Evolutionary conservation across 1,139 yeast genomes (phyloP).

Genomic region (Pichia sp.): DNA sequence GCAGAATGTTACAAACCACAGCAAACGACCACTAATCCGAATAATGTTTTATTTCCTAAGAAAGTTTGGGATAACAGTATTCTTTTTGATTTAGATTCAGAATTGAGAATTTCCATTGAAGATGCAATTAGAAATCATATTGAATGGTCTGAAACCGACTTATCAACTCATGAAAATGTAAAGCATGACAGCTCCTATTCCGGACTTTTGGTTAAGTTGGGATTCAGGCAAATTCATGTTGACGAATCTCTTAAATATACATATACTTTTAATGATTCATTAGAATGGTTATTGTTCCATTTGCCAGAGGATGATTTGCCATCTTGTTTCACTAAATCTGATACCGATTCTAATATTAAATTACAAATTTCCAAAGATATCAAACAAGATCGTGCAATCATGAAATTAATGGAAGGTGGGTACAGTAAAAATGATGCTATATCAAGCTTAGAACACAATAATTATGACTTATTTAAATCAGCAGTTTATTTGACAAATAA

Average conservation of each 20-base stretch:
- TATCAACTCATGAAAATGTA: background rate
- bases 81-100: conserved; percentile 42
- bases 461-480: conserved; percentile 45
- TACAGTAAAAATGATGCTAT: conserved; percentile 60
- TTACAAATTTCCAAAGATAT: conserved; percentile 44
- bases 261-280: conserved; percentile 43
- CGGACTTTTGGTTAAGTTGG: conserved; percentile 38
- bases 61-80: conserved; percentile 57
- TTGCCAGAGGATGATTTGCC: conserved; percentile 95
- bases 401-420: conserved; percentile 60
- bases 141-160: conserved; percentile 40
- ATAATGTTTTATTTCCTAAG: conserved; percentile 40
- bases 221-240: conserved; percentile 67
- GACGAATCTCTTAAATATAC: conserved; percentile 66
- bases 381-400: conserved; percentile 42
- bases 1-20: background rate
- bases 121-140: conserved; percentile 47
- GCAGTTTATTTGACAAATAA: conserved; percentile 43
- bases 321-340: conserved; percentile 38
- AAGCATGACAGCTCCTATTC: conserved; percentile 12
- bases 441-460: conserved; percentile 37
- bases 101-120: conserved; percentile 49
- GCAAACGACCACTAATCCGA: background rate
- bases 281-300: conserved; percentile 83
- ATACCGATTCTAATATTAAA: conserved; percentile 41